phyloP scores from a whole-genome alignment of 192 early-diverging fungal genomes.

The Gryganskiella cystojenkinii region DNA sequence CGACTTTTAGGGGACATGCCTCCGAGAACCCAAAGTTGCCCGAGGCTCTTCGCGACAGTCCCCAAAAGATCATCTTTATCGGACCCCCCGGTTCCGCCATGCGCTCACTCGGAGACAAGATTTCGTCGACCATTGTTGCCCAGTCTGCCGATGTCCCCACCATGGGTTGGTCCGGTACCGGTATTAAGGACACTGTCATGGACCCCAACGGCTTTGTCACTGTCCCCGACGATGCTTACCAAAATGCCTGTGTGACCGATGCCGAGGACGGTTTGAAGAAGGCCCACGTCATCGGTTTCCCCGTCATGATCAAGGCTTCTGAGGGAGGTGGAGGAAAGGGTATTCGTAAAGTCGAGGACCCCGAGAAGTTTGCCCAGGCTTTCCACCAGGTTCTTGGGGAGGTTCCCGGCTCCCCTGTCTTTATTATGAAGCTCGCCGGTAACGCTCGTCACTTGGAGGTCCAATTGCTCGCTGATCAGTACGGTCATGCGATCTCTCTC shows the following conservation, averaged over 20 bases:
- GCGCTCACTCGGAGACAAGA: conserved; percentile 99
- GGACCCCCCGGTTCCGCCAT: conserved; percentile 97
- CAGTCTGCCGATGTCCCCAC: conserved; percentile 97
- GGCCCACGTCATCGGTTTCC: conserved; percentile 93
- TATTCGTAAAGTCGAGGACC: conserved; percentile 91
- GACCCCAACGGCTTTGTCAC: conserved; percentile 80
- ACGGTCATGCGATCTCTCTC: conserved; percentile 98
- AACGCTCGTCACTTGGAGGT: conserved; percentile 97
- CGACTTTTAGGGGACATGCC: conserved; percentile 88
- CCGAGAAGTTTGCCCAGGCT: conserved; percentile 74
- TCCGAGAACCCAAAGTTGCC: conserved; percentile 98
- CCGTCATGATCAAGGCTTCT: conserved; percentile 99
- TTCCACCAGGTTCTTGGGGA: conserved; percentile 94
- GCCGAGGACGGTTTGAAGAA: conserved; percentile 87
- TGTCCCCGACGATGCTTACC: conserved; percentile 86
- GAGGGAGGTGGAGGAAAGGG: conserved; percentile 99
- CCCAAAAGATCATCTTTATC: conserved; percentile 91
- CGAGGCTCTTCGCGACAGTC: conserved; percentile 86
- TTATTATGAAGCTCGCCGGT: conserved; percentile 98
- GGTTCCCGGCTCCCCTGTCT: conserved; percentile 97
- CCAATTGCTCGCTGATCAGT: conserved; percentile 94
- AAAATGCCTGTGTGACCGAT: conserved; percentile 84
- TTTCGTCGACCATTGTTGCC: conserved; percentile 99
- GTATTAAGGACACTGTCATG: conserved; percentile 76
- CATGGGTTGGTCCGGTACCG: conserved; percentile 94